Evolutionary conservation across 2,329 filamentous ascomycete genomes (phyloP), one percentile per base, ranked within the genome.

Genomic region (Neurospora sp.): DNA sequence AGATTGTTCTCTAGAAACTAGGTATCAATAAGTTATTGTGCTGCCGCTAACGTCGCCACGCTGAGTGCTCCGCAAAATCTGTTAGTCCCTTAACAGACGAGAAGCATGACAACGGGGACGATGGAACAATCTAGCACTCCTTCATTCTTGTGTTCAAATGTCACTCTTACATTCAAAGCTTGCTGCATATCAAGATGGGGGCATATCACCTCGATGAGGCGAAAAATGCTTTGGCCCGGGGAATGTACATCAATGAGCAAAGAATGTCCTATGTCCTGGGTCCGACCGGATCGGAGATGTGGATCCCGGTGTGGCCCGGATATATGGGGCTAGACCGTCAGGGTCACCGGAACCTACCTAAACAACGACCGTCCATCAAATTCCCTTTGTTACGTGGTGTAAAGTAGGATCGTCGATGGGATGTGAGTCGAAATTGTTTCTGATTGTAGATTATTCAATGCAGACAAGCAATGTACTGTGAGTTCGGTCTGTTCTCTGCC

Each of bases 151-250:
- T 19, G n/a, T 11, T 4, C 17, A 19, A 1, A 3, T 46, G 43
- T 23, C 10, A 6, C 19, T 23, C 28, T 3, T 13, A 2, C 43
- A 1, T 23, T 23, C 2, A 11, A 46, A 7, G 5, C 0, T 0
- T 46, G 10, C 6, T 39, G 3, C 9, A 46, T 23, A 23, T 23
- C 2, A 23, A 46, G 10, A 11, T 46, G n/a, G 4, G 10, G 6
- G 10, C 2, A 23, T 2, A 23, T 7, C 1, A 7, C 4, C 5
- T 46, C 13, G 43, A 6, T 15, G 43, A 52, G 3, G 5, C 10
- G 3, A 33, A 58, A 58, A 15, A 13, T 28, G 1, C 7, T 17
- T 10, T 58, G 1, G 1, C 5, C 43, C 10, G 43, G 43, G 28
- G 42, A 43, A 4, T 5, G 43, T 46, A 23, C 11, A 33, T 33